Base-by-base conservation (phyloP, 1,284 basidiomycete species). In the Ganoderma multipileum region DNA sequence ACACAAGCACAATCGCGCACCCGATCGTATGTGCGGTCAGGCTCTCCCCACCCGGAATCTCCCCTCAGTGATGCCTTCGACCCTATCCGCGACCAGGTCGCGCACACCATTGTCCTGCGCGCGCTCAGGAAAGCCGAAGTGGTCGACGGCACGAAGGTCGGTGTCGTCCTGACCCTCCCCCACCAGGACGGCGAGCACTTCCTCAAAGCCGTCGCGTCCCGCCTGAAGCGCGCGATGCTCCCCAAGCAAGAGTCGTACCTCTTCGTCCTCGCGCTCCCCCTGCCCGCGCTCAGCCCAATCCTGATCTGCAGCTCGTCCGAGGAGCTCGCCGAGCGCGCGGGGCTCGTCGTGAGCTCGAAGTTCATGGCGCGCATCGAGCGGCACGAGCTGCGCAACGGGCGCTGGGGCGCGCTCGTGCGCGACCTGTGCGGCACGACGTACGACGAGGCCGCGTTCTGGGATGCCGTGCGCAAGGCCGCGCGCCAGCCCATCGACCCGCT, bases 371-470 rank as follows among this genome's bases (percentile, higher is more conserved):
- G 91, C 23, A 79, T 92, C 52, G 76, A 80, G 44, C 61, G 55
- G 23, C 55, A 70, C 64, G 55, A 66, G 39, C 60, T 71, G 41
- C 64, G 65, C n/a, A 55, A 81, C 39, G 80, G 79, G 33, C 75
- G 80, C 47, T 87, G 87, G 81, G 75, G 86, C 7, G 85, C 84
- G 3, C 77, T 82, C 39, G 83, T 91, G 28, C 81, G 83, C 12
- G 85, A 88, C 64, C 77, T 90, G 30, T 87, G 85, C 12, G 79
- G 79, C 8, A 83, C 84, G 0, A 79, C 84, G 1, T 89, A 87
- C 74, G 91, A 92, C 74, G 85, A 85, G 63, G 81, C 82, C 5
- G 88, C 91, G 44, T 81, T 93, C 1, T 87, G 86, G 86, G 90
- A 91, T 69, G 85, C 89, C 60, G 79, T 91, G 28, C 82, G 83